These are phyloP conservation scores for Fistulinella prunicolor DNA, from an alignment of 768 basidiomycete species.

Conservation along the genomic window DNA sequence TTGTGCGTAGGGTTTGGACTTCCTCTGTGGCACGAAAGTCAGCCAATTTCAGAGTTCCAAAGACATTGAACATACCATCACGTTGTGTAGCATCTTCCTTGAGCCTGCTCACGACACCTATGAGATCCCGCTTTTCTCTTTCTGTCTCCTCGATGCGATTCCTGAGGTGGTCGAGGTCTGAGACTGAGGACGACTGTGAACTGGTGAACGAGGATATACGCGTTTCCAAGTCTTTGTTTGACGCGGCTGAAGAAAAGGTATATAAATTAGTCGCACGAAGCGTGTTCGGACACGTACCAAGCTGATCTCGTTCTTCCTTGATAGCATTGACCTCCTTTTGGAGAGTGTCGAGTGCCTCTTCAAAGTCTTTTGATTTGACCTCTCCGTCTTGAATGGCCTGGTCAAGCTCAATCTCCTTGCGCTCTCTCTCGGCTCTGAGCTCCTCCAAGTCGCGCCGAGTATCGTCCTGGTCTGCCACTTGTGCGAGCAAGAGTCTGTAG, in stretches of 20 bases:
- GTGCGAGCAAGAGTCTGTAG: constrained; percentile 59
- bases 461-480: constrained; percentile 53
- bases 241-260: constrained; percentile 37
- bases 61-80: constrained; percentile 53
- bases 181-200: constrained; percentile 60
- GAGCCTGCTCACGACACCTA: constrained; percentile 77
- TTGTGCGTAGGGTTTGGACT: constrained; percentile 61
- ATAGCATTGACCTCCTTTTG: constrained; percentile 54
- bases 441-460: constrained; percentile 67
- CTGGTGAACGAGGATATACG: constrained; percentile 55
- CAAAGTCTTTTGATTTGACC: constrained; percentile 53
- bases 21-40: constrained; percentile 49
- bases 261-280: not conserved
- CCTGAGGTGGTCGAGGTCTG: constrained; percentile 56
- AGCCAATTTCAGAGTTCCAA: not conserved
- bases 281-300: constrained; percentile 47
- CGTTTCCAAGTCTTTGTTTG: constrained; percentile 47
- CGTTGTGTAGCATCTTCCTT: constrained; percentile 73
- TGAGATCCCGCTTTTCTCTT: constrained; percentile 86
- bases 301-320: constrained; percentile 61
- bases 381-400: constrained; percentile 82
- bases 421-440: constrained; percentile 59
- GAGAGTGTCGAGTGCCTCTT: constrained; percentile 46
- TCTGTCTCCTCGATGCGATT: constrained; percentile 71
- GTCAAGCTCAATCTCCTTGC: constrained; percentile 80